Percentiles rank a stretch among this genome's conserved stretches.
phyloP scores from a whole-genome alignment of 306 rosid species.

The Leucaena leucocephala region DNA sequence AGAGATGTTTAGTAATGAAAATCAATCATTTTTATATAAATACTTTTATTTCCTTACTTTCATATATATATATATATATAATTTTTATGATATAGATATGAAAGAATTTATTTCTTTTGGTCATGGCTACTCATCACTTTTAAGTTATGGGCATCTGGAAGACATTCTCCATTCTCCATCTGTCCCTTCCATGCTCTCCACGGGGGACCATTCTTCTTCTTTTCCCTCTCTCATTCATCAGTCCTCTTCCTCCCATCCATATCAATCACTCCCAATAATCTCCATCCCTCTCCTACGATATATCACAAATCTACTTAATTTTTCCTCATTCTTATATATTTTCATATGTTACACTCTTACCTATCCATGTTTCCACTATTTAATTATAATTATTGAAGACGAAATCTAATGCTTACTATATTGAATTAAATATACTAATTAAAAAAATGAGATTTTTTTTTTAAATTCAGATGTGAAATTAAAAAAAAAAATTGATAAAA shows the following conservation, averaged over 20 bases:
- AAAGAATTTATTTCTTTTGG: no score
- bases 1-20: no score
- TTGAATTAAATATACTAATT: neutral
- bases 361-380: neutral
- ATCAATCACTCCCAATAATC: neutral
- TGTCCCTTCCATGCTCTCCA: conserved; percentile 16
- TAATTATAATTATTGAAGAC: neutral
- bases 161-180: conserved; percentile 40
- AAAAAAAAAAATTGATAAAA: no score
- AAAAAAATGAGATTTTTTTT: neutral
- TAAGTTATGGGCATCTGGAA: conserved; percentile 5
- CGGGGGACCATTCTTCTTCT: conserved; percentile 42
- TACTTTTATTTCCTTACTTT: no score
- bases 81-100: no score
- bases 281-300: neutral
- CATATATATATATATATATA: no score
- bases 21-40: no score
- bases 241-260: neutral
- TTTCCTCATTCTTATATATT: neutral
- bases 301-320: neutral
- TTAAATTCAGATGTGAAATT: neutral
- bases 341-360: neutral
- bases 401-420: neutral
- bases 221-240: neutral
- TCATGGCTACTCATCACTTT: neutral